Conservation (phyloP, 164 flowering plant species). For the Tetrastigma voinierianum region DNA sequence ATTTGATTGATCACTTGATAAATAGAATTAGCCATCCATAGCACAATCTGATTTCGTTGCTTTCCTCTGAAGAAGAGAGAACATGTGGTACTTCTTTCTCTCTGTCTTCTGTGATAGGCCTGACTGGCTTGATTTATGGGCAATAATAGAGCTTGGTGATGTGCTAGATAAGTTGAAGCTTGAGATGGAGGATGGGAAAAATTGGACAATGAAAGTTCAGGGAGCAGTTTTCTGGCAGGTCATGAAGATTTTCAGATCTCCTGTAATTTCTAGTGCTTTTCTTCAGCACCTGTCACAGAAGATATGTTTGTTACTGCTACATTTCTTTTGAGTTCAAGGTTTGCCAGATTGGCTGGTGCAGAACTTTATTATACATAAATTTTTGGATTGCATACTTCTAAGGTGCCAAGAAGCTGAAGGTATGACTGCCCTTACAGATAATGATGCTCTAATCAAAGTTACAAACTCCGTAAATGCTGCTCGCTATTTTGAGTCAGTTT, state of each 20-base stretch:
- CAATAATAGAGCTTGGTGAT: conserved; percentile 73
- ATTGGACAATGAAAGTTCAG: conserved; percentile 61
- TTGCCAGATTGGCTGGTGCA: conserved; percentile 54
- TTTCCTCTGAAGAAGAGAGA: conserved; percentile 58
- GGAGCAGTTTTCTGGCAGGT: conserved; percentile 39
- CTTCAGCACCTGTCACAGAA: conserved; percentile 47
- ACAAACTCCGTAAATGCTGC: conserved; percentile 70
- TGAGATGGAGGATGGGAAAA: conserved; percentile 61
- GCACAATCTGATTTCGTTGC: conserved; percentile 58
- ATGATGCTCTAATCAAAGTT: conserved; percentile 73
- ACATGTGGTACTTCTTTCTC: conserved; percentile 54
- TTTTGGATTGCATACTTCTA: conserved; percentile 50
- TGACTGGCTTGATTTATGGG: conserved; percentile 97
- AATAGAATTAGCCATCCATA: conserved; percentile 56
- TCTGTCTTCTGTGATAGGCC: conserved; percentile 88
- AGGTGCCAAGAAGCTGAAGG: conserved; percentile 99
- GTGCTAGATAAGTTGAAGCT: conserved; percentile 55
- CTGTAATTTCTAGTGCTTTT: conserved; percentile 47
- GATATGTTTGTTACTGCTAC: conserved; percentile 66
- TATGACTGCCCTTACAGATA: conserved; percentile 79
- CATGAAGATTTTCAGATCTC: conserved; percentile 63
- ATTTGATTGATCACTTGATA: conserved; percentile 91
- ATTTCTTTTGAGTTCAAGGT: conserved; percentile 57
- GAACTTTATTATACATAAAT: conserved; percentile 63
- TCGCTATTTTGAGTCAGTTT: conserved; percentile 56